Evolutionary conservation across 371 early-diverging fungal species (phyloP).

Genomic region (Mortierella sp.): DNA sequence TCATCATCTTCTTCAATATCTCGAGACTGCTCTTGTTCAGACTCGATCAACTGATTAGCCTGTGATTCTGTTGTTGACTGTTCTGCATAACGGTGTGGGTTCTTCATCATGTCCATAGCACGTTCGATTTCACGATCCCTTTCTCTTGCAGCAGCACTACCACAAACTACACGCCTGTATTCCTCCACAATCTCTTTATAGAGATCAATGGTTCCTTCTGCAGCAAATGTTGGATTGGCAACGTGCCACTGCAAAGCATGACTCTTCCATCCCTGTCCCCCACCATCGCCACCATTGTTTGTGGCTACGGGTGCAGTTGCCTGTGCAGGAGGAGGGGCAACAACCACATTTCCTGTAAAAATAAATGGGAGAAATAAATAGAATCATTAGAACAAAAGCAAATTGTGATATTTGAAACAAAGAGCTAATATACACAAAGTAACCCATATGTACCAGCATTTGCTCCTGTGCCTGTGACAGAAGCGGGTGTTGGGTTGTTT

Average conservation of each 20-base stretch:
- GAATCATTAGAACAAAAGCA: background rate
- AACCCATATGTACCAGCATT: conserved; percentile 20
- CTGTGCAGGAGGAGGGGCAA: conserved; percentile 44
- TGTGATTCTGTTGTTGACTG: background rate
- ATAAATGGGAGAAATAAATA: no score
- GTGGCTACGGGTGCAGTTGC: conserved; percentile 20
- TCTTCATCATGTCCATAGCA: conserved; percentile 33
- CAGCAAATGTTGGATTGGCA: conserved; percentile 55
- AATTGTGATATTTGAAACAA: background rate
- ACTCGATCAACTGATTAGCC: background rate
- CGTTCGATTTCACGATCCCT: conserved; percentile 34
- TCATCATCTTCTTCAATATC: conserved; percentile 20
- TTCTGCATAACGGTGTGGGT: conserved; percentile 27
- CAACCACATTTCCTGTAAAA: conserved; percentile 25
- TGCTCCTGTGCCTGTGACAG: conserved; percentile 25
- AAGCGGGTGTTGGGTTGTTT: conserved; percentile 8
- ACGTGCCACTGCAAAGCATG: conserved; percentile 56
- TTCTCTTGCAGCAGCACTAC: conserved; percentile 32
- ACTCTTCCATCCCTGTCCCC: conserved; percentile 51
- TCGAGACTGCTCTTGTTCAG: background rate
- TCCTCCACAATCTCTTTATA: conserved; percentile 49
- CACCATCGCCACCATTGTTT: conserved; percentile 37
- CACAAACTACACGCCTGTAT: conserved; percentile 47
- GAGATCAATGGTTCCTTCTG: conserved; percentile 50
- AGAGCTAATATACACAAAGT: background rate